phyloP scores from a whole-genome alignment of 2,329 filamentous ascomycete genomes.

The Arthroderma uncinatum region DNA sequence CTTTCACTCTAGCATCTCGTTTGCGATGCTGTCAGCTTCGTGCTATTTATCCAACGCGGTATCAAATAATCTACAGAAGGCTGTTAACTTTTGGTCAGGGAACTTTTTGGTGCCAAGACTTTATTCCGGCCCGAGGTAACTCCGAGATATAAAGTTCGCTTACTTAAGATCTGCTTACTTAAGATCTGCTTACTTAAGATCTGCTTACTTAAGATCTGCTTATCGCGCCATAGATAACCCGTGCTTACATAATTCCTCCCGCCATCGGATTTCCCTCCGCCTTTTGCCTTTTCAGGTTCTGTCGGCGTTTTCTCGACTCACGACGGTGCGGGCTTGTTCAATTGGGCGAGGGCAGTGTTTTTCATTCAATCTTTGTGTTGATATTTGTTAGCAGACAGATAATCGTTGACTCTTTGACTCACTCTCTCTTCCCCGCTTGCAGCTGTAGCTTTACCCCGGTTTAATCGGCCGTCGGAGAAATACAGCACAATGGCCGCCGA shows the following conservation, averaged over 20 bases:
- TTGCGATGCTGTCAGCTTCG: background rate
- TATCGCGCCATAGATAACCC: constrained; percentile 7
- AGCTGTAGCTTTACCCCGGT: background rate
- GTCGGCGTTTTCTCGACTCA: background rate
- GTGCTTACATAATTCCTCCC: background rate
- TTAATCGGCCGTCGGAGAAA: background rate
- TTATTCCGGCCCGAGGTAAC: background rate
- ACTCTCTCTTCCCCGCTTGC: background rate
- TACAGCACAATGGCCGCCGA: constrained; percentile 9
- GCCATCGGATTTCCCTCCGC: background rate
- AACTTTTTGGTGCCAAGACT: background rate
- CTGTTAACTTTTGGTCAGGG: background rate
- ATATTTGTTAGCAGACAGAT: background rate
- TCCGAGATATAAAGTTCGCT: too few species aligned
- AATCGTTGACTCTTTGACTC: background rate
- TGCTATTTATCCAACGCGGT: background rate
- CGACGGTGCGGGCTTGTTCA: background rate
- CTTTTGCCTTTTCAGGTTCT: background rate
- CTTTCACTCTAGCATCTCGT: background rate
- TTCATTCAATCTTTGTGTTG: background rate
- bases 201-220: background rate
- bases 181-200: background rate
- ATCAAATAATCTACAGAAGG: background rate
- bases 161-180: background rate
- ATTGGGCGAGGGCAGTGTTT: background rate